Conservation (phyloP, 352 stramenopile species). For the Pythium brassicae region DNA sequence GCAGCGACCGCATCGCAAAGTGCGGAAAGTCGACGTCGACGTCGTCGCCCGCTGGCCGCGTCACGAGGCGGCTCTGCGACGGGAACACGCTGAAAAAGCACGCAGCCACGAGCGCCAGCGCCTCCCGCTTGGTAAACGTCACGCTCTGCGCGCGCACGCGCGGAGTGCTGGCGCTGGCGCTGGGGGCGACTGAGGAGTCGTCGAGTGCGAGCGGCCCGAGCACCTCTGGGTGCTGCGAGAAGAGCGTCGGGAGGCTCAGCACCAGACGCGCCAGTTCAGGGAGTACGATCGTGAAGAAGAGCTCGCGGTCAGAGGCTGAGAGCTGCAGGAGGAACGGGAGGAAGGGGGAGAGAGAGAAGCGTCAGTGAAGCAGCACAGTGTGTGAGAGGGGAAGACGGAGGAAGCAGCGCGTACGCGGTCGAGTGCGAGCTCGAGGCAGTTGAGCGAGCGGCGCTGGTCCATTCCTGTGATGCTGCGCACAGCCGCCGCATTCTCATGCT, state of each 20-base stretch:
- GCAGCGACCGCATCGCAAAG: constrained; percentile 46
- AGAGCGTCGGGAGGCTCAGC: constrained; percentile 45
- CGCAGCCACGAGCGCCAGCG: constrained; percentile 38
- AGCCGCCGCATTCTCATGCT: constrained; percentile 6
- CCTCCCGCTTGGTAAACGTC: constrained; percentile 40
- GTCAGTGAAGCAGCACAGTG: neutral
- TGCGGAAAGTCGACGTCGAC: constrained; percentile 39
- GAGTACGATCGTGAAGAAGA: constrained; percentile 42
- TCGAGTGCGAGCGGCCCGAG: constrained; percentile 24
- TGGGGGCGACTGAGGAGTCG: neutral
- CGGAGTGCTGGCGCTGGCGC: neutral
- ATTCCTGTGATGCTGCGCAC: constrained; percentile 25
- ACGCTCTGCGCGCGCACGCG: constrained; percentile 18
- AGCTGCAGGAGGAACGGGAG: constrained; percentile 52
- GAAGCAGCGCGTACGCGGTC: constrained; percentile 19
- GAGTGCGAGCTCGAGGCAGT: constrained; percentile 35
- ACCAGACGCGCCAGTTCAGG: constrained; percentile 48
- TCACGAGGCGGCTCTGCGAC: constrained; percentile 23
- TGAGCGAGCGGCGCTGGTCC: constrained; percentile 22
- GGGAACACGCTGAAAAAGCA: constrained; percentile 70
- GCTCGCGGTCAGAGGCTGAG: constrained; percentile 16
- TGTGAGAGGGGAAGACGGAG: neutral
- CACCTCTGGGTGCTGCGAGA: constrained; percentile 27
- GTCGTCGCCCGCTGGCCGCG: neutral
- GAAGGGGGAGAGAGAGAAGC: too few species aligned